Evolutionary conservation across 1,284 basidiomycete genomes (phyloP).

Genomic region (Somion occarium): DNA sequence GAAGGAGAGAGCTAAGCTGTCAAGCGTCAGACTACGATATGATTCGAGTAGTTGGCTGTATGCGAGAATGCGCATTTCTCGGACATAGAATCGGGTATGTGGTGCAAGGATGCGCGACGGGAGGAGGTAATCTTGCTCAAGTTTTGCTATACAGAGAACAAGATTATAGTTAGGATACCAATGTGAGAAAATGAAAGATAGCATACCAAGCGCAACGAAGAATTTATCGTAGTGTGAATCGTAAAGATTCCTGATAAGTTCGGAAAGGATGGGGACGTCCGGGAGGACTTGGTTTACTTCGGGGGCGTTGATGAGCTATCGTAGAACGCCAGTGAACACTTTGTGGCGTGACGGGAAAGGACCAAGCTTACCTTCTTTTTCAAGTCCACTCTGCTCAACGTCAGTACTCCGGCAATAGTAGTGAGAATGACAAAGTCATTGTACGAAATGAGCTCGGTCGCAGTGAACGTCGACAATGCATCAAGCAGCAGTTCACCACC

Average conservation of each 20-base stretch:
- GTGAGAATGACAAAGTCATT: conserved; percentile 90
- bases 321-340: neutral
- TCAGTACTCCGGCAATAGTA: conserved; percentile 77
- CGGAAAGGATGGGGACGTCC: conserved; percentile 65
- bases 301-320: conserved; percentile 59
- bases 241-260: conserved; percentile 76
- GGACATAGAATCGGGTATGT: conserved; percentile 88
- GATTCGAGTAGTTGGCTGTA: conserved; percentile 91
- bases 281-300: conserved; percentile 73
- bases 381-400: conserved; percentile 80
- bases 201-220: conserved; percentile 80
- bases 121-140: conserved; percentile 85
- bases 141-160: conserved; percentile 50
- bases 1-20: conserved; percentile 84
- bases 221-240: conserved; percentile 95
- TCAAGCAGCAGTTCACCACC: conserved; percentile 78
- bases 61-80: conserved; percentile 96
- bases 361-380: conserved; percentile 78
- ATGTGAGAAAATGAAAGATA: conserved; percentile 6
- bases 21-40: conserved; percentile 87
- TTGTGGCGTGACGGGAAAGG: no score
- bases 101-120: conserved; percentile 84
- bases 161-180: neutral
- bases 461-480: conserved; percentile 92
- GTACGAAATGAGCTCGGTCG: conserved; percentile 85